Conservation (phyloP, 1,284 basidiomycete genomes). For the Heliocybe sulcata region DNA sequence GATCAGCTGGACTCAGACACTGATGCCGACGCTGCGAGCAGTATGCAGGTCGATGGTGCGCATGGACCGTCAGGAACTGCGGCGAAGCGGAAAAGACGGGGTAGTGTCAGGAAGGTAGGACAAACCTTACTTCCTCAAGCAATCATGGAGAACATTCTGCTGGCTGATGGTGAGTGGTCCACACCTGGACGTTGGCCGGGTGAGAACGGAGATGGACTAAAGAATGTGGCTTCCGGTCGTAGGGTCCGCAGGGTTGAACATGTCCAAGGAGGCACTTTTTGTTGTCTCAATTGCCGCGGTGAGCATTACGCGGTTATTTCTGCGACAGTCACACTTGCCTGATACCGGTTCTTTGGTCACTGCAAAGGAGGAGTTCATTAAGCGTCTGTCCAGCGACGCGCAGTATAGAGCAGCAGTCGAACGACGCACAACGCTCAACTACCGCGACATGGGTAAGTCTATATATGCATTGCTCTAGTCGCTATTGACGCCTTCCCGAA, state of each 20-base stretch:
- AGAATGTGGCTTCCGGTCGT: not conserved
- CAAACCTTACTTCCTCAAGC: conserved; percentile 52
- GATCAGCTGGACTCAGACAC: conserved; percentile 64
- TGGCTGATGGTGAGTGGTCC: conserved; percentile 51
- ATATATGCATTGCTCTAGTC: conserved; percentile 3
- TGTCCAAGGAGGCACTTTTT: conserved; percentile 70
- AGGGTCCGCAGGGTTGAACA: conserved; percentile 45
- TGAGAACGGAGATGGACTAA: not conserved
- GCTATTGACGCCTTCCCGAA: conserved; percentile 17
- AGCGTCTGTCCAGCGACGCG: conserved; percentile 53
- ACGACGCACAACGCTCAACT: conserved; percentile 47
- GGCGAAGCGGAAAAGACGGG: conserved; percentile 29
- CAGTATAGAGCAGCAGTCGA: conserved; percentile 46
- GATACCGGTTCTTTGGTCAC: not conserved
- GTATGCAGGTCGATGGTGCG: conserved; percentile 13
- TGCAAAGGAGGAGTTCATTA: conserved; percentile 69
- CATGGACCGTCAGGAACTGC: conserved; percentile 16
- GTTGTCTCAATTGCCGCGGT: conserved; percentile 67
- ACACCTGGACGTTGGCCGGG: not conserved
- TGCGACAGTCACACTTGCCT: conserved; percentile 6
- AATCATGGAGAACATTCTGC: conserved; percentile 62
- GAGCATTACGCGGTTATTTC: conserved; percentile 17
- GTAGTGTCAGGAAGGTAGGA: conserved; percentile 41
- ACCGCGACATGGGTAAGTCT: conserved; percentile 61
- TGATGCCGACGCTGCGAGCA: conserved; percentile 24